A percentile compares a stretch with the other conserved stretches of the same genome.
These are phyloP conservation scores for Acanthamoeba sp. DNA, from an alignment of 208 protist genomes.

Conservation along the genomic window DNA sequence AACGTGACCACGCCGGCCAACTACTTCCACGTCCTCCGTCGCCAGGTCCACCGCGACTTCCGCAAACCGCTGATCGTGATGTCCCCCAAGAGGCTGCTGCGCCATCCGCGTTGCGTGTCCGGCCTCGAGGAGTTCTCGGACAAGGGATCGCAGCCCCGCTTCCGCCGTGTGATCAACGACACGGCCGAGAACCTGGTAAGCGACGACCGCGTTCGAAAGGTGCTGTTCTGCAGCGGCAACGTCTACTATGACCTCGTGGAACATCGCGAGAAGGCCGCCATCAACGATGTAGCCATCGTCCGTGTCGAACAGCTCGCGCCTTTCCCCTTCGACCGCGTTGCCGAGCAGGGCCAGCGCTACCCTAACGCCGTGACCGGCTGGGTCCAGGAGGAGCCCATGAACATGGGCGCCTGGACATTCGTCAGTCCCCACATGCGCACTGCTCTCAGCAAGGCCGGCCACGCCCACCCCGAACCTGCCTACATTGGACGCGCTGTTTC, in stretches of 20 bases:
- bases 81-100: constrained; percentile 89
- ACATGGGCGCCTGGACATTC: constrained; percentile 95
- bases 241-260: constrained; percentile 96
- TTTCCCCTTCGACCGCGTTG: constrained; percentile 97
- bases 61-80: constrained; percentile 97
- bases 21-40: constrained; percentile 99
- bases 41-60: constrained; percentile 98
- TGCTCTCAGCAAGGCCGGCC: neutral
- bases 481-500: constrained; percentile 77
- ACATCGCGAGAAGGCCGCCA: constrained; percentile 85
- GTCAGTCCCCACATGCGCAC: constrained; percentile 85
- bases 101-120: constrained; percentile 51
- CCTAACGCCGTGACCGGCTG: constrained; percentile 89
- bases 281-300: constrained; percentile 82
- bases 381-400: constrained; percentile 98
- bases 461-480: neutral
- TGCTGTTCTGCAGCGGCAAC: constrained; percentile 98
- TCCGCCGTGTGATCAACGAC: constrained; percentile 43
- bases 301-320: constrained; percentile 95
- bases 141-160: neutral
- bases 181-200: constrained; percentile 28
- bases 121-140: constrained; percentile 48
- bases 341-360: constrained; percentile 89
- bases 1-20: constrained; percentile 97
- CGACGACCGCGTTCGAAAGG: constrained; percentile 89